Conservation (phyloP, 768 basidiomycete genomes). For the Boletus edulis region DNA sequence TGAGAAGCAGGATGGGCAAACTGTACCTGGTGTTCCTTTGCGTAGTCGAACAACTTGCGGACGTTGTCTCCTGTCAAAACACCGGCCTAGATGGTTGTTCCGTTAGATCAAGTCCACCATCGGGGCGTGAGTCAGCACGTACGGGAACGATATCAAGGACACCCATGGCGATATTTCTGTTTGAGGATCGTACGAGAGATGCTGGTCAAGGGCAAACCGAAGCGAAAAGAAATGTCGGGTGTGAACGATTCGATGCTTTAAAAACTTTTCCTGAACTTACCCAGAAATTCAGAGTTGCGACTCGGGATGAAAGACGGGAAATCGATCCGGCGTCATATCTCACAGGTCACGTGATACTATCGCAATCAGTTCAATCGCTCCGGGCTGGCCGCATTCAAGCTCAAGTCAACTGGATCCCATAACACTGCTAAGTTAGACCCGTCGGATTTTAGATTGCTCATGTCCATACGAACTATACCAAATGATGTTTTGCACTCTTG, state of each 20-base stretch:
- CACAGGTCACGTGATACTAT: slow-evolving; percentile 12
- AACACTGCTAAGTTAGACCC: too few species aligned
- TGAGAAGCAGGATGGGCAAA: not conserved
- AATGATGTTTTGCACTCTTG: too few species aligned
- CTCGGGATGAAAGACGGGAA: not conserved
- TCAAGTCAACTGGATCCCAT: too few species aligned
- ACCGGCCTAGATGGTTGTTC: slow-evolving; percentile 58
- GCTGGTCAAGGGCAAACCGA: slow-evolving; percentile 1
- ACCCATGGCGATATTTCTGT: slow-evolving; percentile 50
- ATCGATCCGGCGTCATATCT: slow-evolving; percentile 2
- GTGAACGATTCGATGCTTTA: slow-evolving; percentile 3
- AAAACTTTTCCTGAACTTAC: slow-evolving; percentile 11
- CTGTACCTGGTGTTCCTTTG: slow-evolving; percentile 78
- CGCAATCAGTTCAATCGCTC: too few species aligned
- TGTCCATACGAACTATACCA: too few species aligned
- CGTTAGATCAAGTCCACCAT: slow-evolving; percentile 2
- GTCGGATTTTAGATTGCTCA: too few species aligned
- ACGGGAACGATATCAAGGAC: slow-evolving; percentile 85
- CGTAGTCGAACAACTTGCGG: slow-evolving; percentile 94
- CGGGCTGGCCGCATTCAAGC: too few species aligned
- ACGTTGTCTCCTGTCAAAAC: slow-evolving; percentile 95
- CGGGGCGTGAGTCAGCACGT: slow-evolving; percentile 29
- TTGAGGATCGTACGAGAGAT: slow-evolving; percentile 4
- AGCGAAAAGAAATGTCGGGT: too few species aligned
- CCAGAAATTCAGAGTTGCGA: not conserved